These are phyloP conservation scores for Jamesozyma piceae DNA, from an alignment of 805 yeast genomes.

Conservation along the genomic window DNA sequence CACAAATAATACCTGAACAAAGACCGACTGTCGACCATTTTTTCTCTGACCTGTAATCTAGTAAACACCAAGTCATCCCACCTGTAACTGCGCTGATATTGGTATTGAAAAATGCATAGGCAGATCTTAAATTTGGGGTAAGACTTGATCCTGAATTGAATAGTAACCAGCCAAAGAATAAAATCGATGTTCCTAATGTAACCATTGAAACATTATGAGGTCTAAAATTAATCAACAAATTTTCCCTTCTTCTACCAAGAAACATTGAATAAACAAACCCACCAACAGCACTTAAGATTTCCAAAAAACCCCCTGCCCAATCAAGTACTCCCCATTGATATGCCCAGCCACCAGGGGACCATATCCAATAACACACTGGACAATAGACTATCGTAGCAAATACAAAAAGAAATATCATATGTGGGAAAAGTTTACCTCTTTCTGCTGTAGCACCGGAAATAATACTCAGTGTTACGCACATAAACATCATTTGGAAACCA, in stretches of 20 bases:
- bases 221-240: slow-evolving; percentile 71
- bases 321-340: slow-evolving; percentile 84
- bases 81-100: slow-evolving; percentile 85
- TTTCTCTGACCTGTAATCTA: slow-evolving; percentile 79
- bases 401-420: slow-evolving; percentile 67
- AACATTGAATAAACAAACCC: slow-evolving; percentile 81
- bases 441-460: slow-evolving; percentile 89
- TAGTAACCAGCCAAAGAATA: slow-evolving; percentile 95
- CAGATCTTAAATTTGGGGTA: slow-evolving; percentile 73
- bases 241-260: slow-evolving; percentile 69
- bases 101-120: slow-evolving; percentile 86
- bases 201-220: slow-evolving; percentile 93
- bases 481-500: slow-evolving; percentile 80
- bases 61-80: slow-evolving; percentile 82
- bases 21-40: slow-evolving; percentile 93
- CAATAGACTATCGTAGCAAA: slow-evolving; percentile 92
- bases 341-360: slow-evolving; percentile 95
- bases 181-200: slow-evolving; percentile 73
- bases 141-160: slow-evolving; percentile 88
- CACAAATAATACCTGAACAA: slow-evolving; percentile 93
- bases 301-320: slow-evolving; percentile 97
- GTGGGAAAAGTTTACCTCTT: slow-evolving; percentile 81
- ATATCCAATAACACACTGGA: slow-evolving; percentile 92
- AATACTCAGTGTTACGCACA: slow-evolving; percentile 86
- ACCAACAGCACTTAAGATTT: slow-evolving; percentile 81